These are phyloP conservation scores for Bigelowiella natans DNA, from an alignment of 78 protist species.

Conservation along the genomic window DNA sequence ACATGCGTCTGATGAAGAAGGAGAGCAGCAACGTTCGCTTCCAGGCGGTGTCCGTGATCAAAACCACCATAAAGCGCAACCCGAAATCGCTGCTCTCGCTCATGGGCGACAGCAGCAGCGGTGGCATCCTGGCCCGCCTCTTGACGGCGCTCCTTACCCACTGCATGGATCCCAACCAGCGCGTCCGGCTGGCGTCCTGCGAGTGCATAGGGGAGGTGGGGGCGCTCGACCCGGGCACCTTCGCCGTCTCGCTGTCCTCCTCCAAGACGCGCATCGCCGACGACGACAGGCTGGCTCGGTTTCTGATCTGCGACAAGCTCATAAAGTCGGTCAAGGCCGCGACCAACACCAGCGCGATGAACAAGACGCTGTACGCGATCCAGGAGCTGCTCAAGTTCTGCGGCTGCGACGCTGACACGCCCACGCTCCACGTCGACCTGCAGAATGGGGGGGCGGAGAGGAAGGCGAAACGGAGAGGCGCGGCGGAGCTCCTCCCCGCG, in stretches of 20 bases:
- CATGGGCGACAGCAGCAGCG: neutral
- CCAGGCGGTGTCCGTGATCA: neutral
- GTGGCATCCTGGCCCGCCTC: too few relatives aligned
- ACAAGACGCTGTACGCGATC: neutral
- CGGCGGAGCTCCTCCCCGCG: too few relatives aligned
- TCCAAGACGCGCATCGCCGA: neutral
- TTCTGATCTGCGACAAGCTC: neutral
- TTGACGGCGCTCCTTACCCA: neutral
- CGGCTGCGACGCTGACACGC: neutral
- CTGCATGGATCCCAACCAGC: neutral
- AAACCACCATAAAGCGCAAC: neutral
- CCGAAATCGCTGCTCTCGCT: neutral
- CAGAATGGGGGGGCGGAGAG: neutral
- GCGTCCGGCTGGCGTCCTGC: neutral
- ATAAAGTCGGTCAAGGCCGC: neutral
- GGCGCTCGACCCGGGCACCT: neutral
- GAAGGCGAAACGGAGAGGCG: neutral
- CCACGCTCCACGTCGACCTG: neutral
- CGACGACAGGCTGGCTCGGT: neutral
- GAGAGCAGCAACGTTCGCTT: neutral
- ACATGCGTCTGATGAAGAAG: neutral
- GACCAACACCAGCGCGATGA: neutral
- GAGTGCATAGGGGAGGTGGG: neutral
- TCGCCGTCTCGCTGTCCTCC: neutral
- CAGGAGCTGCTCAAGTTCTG: neutral